phyloP scores from a whole-genome alignment of 140 eudicot species.

The Stevia rebaudiana region DNA sequence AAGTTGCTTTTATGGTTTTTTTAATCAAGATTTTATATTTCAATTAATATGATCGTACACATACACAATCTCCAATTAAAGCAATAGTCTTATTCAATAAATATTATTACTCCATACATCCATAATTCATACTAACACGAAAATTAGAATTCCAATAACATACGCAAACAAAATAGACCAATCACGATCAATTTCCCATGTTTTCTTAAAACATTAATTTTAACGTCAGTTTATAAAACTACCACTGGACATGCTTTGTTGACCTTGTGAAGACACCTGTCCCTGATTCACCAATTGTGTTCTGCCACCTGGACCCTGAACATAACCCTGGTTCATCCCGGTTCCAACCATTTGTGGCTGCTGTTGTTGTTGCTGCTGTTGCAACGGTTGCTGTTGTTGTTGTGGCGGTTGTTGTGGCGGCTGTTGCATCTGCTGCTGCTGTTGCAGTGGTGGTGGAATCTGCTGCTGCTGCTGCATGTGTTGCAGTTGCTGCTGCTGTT shows the following conservation, averaged over 20 bases:
- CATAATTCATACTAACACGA: constrained; percentile 11
- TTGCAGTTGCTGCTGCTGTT: constrained; percentile 37
- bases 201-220: background rate
- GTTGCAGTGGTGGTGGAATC: constrained; percentile 33
- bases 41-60: background rate
- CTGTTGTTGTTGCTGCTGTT: constrained; percentile 41
- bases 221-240: constrained; percentile 37
- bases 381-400: constrained; percentile 31
- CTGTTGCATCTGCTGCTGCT: constrained; percentile 41
- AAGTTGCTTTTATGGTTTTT: constrained; percentile 3
- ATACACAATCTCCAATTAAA: constrained; percentile 8
- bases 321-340: constrained; percentile 64
- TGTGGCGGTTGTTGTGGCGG: constrained; percentile 45
- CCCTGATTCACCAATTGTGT: constrained; percentile 67
- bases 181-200: background rate
- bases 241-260: constrained; percentile 61
- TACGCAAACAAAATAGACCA: background rate
- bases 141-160: background rate
- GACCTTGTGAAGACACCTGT: constrained; percentile 77
- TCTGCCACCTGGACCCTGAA: constrained; percentile 84
- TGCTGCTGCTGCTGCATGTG: constrained; percentile 44
- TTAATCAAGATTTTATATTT: background rate
- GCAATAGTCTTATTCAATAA: constrained; percentile 1
- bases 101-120: constrained; percentile 3
- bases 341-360: constrained; percentile 72